These are phyloP conservation scores for Tulasnella sp. DNA, from an alignment of 768 basidiomycete genomes.

Conservation along the genomic window DNA sequence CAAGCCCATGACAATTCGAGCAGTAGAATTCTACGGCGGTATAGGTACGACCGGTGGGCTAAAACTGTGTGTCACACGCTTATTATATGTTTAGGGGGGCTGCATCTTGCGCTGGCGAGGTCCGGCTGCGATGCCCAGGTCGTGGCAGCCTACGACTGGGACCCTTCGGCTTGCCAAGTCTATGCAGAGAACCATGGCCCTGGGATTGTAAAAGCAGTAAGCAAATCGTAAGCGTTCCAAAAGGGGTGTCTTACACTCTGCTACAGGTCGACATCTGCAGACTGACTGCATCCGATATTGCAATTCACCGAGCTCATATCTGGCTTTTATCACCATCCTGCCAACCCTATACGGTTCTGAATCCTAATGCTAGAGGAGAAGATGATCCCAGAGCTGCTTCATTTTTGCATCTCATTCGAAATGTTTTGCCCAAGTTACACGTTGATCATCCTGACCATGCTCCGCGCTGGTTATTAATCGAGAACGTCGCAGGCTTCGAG, in stretches of 20 bases:
- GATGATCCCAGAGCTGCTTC: constrained; percentile 67
- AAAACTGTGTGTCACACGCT: neutral
- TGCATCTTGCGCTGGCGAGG: constrained; percentile 57
- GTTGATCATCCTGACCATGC: constrained; percentile 35
- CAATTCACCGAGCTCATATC: constrained; percentile 45
- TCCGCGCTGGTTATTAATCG: constrained; percentile 57
- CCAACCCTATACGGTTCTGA: constrained; percentile 76
- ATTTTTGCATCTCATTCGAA: constrained; percentile 61
- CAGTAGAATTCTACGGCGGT: constrained; percentile 67
- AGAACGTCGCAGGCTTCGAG: constrained; percentile 82
- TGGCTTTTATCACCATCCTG: constrained; percentile 81
- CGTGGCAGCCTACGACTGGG: constrained; percentile 75
- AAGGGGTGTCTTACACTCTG: neutral
- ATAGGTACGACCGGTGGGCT: constrained; percentile 47
- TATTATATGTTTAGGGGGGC: constrained; percentile 47
- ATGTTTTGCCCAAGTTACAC: constrained; percentile 51
- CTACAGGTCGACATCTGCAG: constrained; percentile 56
- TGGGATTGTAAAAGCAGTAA: constrained; percentile 46
- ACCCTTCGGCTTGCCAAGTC: constrained; percentile 62
- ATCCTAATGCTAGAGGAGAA: constrained; percentile 61
- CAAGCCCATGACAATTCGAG: constrained; percentile 19
- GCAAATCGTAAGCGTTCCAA: neutral
- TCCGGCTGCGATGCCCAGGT: constrained; percentile 43
- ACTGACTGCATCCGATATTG: constrained; percentile 44
- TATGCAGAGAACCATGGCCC: constrained; percentile 55